Conservation (phyloP, 768 basidiomycete genomes). For the Collybia nuda region DNA sequence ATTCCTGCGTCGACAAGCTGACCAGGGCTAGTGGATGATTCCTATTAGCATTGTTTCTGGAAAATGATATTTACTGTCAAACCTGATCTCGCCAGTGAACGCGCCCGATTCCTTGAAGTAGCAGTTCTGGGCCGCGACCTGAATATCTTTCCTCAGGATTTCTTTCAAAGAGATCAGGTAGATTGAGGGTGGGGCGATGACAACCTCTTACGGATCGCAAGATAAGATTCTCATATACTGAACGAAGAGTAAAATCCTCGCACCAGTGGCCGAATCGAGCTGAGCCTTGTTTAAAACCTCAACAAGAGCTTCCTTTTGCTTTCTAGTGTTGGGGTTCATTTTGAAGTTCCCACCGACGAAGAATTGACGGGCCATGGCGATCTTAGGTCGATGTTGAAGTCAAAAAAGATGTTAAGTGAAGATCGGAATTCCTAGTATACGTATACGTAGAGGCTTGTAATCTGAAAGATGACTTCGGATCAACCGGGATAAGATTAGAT, state of each 20-base stretch:
- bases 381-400: too few relatives aligned
- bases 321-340: slow-evolving; percentile 80
- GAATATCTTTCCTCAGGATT: slow-evolving; percentile 60
- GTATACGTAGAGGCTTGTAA: neutral
- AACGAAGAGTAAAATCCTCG: slow-evolving; percentile 15
- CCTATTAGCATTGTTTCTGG: neutral
- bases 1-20: slow-evolving; percentile 88
- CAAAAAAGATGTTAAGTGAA: neutral
- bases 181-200: slow-evolving; percentile 87
- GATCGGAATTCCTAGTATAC: neutral
- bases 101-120: slow-evolving; percentile 85
- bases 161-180: slow-evolving; percentile 79
- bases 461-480: too few relatives aligned
- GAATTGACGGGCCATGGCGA: slow-evolving; percentile 75
- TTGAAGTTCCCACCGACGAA: slow-evolving; percentile 99
- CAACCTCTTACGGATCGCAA: slow-evolving; percentile 64
- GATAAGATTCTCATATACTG: slow-evolving; percentile 7
- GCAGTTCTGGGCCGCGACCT: slow-evolving; percentile 90
- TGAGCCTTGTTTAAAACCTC: slow-evolving; percentile 74
- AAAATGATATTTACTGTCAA: slow-evolving; percentile 12
- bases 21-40: slow-evolving; percentile 48
- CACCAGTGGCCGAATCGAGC: slow-evolving; percentile 77
- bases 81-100: slow-evolving; percentile 98
- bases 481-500: too few relatives aligned
- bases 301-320: slow-evolving; percentile 65